Percentiles rank a stretch among this genome's conserved stretches.
These are phyloP conservation scores for Chrysosphaeria jannelii DNA, from an alignment of 2,329 filamentous ascomycete species.

Conservation along the genomic window DNA sequence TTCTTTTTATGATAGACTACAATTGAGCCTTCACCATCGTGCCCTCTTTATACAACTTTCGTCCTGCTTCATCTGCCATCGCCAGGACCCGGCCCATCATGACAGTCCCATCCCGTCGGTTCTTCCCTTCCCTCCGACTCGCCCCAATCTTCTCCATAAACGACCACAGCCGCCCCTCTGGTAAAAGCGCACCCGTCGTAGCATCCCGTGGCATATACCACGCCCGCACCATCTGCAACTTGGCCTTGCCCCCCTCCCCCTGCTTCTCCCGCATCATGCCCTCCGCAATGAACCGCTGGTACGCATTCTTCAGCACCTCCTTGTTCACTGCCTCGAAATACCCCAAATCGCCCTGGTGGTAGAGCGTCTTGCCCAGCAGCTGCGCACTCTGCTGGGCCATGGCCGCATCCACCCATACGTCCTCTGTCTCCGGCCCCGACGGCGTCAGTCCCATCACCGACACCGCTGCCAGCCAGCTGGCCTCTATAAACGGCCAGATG, in stretches of 20 bases:
- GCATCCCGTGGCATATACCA: conserved; percentile 44
- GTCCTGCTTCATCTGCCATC: too few relatives aligned
- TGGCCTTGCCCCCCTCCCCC: conserved; percentile 30
- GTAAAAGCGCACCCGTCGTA: conserved; percentile 25
- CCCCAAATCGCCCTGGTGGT: conserved; percentile 84
- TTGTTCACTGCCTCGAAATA: conserved; percentile 99
- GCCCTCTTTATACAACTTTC: conserved; percentile 34
- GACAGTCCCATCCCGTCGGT: conserved; percentile 71
- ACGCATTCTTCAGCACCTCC: conserved; percentile 85
- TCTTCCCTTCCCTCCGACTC: conserved; percentile 74
- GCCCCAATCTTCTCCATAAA: conserved; percentile 72
- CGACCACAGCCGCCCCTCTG: conserved; percentile 59
- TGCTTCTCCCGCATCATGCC: conserved; percentile 55
- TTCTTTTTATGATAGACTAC: too few relatives aligned
- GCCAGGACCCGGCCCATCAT: conserved; percentile 55
- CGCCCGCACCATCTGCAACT: conserved; percentile 37
- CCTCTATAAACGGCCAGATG: conserved; percentile 94
- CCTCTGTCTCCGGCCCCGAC: conserved; percentile 24
- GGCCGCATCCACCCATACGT: conserved; percentile 48
- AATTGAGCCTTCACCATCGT: too few relatives aligned
- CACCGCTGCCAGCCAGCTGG: conserved; percentile 71
- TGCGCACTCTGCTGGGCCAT: conserved; percentile 61
- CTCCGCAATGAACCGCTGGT: conserved; percentile 65
- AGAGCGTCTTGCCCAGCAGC: conserved; percentile 79
- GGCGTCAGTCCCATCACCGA: conserved; percentile 67